Base-by-base conservation (phyloP, 1,284 basidiomycete species). In the Phaffia rhodozyma region DNA sequence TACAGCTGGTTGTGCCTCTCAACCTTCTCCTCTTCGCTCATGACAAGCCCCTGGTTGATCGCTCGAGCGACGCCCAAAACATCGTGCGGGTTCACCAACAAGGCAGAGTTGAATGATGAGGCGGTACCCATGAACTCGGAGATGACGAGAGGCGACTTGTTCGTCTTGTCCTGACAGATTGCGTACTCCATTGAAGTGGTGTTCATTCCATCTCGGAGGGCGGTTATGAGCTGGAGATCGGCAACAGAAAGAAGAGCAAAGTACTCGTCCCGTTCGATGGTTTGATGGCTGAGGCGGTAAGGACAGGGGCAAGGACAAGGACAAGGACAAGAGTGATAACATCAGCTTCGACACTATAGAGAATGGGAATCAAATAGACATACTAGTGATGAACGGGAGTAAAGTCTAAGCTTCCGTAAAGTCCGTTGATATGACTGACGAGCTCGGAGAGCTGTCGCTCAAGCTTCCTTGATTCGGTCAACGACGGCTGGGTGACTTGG, bases 321-420 rank as follows among this genome's bases (percentile, higher is more conserved):
- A 32, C 6, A 32, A 16, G 16, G 7, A 7, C 13, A 11, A 43
- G 13, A 2, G n/a, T n/a, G n/a, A n/a, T n/a, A n/a, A 32, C 50
- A 60, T 68, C 58, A 70, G 67, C 60, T 20, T 43, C 20, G 66
- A 30, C 21, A 30, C 38, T 25, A 50, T 21, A 23, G 21, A 5
- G 43, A 55, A 29, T 61, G 55, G 61, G 30, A 58, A 20, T 65
- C n/a, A 79, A 84, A 59, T 9, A 50, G 20, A 65, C 76, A 72
- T 62, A 91, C 89, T 97, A 98, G 74, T 98, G 96, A 74, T 98
- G 94, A n/a, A 97, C 90, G 13, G 96, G 94, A 67, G 93, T 91
- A 73, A 97, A 98, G 77, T 96, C 91, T 55, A 98, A 78, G 66
- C 85, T 87, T 49, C 94, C 96, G 73, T 92, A 97, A 71, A 92